Percentiles rank a stretch among this genome's conserved stretches.
phyloP scores from a whole-genome alignment of 2,329 filamentous ascomycete species.

The Botrytis byssoidea region DNA sequence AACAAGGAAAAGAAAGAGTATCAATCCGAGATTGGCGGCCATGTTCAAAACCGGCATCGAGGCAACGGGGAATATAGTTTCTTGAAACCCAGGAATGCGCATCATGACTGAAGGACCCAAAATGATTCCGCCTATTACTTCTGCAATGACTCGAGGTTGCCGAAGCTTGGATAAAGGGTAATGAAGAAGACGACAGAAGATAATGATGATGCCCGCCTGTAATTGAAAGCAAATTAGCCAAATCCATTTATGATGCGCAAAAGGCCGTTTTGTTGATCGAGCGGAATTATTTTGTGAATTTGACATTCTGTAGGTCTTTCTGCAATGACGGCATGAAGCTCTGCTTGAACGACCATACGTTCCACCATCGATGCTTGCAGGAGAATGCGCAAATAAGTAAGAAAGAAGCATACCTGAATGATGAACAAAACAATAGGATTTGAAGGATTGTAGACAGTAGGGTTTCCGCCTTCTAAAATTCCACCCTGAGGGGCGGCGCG shows the following conservation, averaged over 20 bases:
- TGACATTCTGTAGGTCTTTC: not conserved
- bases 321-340: not conserved
- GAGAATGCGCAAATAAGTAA: not conserved
- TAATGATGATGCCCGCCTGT: slow-evolving; percentile 69
- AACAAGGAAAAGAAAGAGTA: slow-evolving; percentile 84
- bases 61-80: slow-evolving; percentile 70
- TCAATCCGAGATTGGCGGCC: slow-evolving; percentile 78
- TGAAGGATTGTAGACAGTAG: slow-evolving; percentile 58
- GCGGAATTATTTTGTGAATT: not conserved
- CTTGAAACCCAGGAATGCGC: slow-evolving; percentile 74
- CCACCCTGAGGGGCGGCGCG: slow-evolving; percentile 53
- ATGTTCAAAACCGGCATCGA: slow-evolving; percentile 75
- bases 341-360: not conserved
- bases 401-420: slow-evolving; percentile 55
- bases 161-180: slow-evolving; percentile 74
- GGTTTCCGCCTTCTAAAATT: slow-evolving; percentile 62
- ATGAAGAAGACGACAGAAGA: slow-evolving; percentile 71
- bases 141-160: slow-evolving; percentile 79
- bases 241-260: not conserved
- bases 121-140: slow-evolving; percentile 81
- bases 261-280: not conserved
- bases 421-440: slow-evolving; percentile 69
- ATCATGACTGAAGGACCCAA: slow-evolving; percentile 87
- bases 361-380: not conserved
- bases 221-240: slow-evolving; percentile 3